Evolutionary conservation across 257 asterid genomes (phyloP), one percentile per base, ranked within the genome.

Genomic region (Vinca minor): DNA sequence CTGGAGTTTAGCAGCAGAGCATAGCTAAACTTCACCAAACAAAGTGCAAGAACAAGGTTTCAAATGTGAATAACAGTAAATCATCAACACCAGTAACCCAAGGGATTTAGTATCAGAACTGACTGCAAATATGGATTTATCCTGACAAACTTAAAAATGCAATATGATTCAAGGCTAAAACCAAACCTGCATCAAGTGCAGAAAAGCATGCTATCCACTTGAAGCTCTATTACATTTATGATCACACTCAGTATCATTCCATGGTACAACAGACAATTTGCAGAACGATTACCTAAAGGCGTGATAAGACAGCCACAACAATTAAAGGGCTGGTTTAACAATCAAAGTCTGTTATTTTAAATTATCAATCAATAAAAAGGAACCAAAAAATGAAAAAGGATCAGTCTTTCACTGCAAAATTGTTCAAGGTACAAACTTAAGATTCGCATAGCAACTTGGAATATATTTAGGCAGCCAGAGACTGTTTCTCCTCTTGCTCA

Each of bases 401-500:
- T 34, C 53, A 23, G 67, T 28, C 68, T 68, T 52, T 77, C 69
- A 73, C 83, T 76, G 83, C 86, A 78, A 84, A 85, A 86, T 64
- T 78, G 77, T 60, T 58, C 32, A n/a, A 62, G 47, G 73, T 75
- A 73, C 60, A 76, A 69, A 54, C 18, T 58, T 53, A 36, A 69
- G 46, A 46, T 74, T 64, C 39, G 77, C 78, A 23, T 60, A 69
- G 78, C 70, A 49, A 32, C 48, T 50, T 7, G 7, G 50, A 59
- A 56, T 4, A 48, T 56, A 62, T 46, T 82, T 77, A 89, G 46
- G 89, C 95, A 44, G 87, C 77, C 25, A 86, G 87, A 26, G 92
- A 83, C 67, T 66, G 85, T 71, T 82, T 81, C 67, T 78, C 86
- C 42, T 85, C 98, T 17, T 79, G 91, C 70, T 87, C 95, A 31